These are phyloP conservation scores for Thelonectria rubi DNA, from an alignment of 2,329 filamentous ascomycete species.

Conservation along the genomic window DNA sequence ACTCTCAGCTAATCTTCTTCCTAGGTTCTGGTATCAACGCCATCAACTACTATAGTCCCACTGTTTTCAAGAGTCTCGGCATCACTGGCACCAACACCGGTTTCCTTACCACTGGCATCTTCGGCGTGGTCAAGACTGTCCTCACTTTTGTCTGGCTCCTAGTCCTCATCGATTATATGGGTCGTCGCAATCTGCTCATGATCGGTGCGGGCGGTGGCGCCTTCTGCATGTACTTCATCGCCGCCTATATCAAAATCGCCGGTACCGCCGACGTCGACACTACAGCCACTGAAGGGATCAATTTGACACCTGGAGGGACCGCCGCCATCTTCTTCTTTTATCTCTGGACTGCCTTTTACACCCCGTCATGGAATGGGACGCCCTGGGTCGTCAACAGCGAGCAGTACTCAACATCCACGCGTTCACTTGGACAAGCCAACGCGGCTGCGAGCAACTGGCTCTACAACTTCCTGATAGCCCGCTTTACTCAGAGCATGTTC, in stretches of 20 bases:
- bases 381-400: conserved; percentile 81
- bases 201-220: conserved; percentile 70
- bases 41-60: conserved; percentile 76
- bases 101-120: conserved; percentile 75
- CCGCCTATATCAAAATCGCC: conserved; percentile 52
- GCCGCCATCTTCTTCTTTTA: conserved; percentile 75
- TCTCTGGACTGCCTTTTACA: conserved; percentile 67
- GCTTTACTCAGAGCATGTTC: conserved; percentile 56
- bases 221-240: conserved; percentile 72
- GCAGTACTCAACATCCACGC: conserved; percentile 75
- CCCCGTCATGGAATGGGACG: conserved; percentile 75
- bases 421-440: conserved; percentile 74
- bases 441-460: conserved; percentile 79
- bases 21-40: conserved; percentile 72
- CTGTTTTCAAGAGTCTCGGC: conserved; percentile 56
- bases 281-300: conserved; percentile 43
- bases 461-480: conserved; percentile 71
- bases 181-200: conserved; percentile 68
- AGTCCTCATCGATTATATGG: conserved; percentile 70
- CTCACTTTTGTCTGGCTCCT: conserved; percentile 76
- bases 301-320: conserved; percentile 61
- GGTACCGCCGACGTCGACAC: conserved; percentile 56
- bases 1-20: conserved; percentile 31
- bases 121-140: conserved; percentile 78
- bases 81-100: conserved; percentile 55